Base-by-base conservation (phyloP, 805 yeast genomes). In the Spathaspora sp. region DNA sequence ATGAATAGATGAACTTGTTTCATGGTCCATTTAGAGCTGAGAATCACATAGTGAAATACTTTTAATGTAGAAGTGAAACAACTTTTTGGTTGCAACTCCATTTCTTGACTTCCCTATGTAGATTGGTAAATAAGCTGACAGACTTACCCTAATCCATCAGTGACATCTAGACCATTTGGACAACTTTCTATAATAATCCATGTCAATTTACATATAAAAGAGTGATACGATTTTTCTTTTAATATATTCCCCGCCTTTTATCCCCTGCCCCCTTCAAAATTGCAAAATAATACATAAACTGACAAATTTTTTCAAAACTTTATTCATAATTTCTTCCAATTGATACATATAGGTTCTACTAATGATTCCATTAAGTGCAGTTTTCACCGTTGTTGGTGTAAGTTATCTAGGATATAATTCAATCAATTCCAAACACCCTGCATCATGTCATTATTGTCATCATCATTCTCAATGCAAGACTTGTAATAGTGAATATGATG, bases 361-460 rank as follows among this genome's bases (percentile, higher is more conserved):
- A 11, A 46, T 46, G 49, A 3, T 11, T 31, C 49, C 49, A 14
- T 5, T 46, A 32, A 12, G 19, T 29, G 35, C 49, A 10, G 45
- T 29, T 23, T n/a, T 46, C 7, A 20, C 45, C 4, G 49, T 20
- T 19, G 31, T 46, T 11, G 49, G 49, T 4, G 49, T 23, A 8
- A 48, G 48, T 4, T 46, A 46, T 19, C 28, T 38, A 10, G 49
- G 42, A 9, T 46, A 38, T 23, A 23, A 23, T 12, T 19, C 49
- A n/a, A 8, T 46, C 26, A 2, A 40, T 10, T 11, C 45, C 10
- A 32, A 46, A 6, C 49, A 46, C 20, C 49, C 49, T 3, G 16
- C 19, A 46, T 29, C 47, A 7, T 46, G 49, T 28, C 49, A 46
- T 17, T 46, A 46, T 17, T 46, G 48, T 18, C 49, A 46, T 40